Evolutionary conservation across 1,284 basidiomycete genomes (phyloP), one percentile per base, ranked within the genome.

Genomic region (Gomphus bonarii): DNA sequence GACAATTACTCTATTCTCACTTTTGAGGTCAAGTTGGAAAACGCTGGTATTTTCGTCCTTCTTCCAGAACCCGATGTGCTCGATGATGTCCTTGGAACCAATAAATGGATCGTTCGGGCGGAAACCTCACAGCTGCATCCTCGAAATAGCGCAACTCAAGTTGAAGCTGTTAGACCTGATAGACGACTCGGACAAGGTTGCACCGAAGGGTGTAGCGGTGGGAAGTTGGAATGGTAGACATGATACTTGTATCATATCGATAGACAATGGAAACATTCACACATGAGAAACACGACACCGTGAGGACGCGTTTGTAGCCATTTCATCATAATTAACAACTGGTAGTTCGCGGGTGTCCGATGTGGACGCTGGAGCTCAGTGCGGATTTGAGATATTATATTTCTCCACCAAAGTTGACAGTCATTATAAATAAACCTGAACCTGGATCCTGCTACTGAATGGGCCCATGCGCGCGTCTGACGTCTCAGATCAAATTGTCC

Each of bases 1-100:
- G 66, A 70, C 30, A 76, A 83, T 9, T 88, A 82, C 69, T 75
- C 75, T 54, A 81, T 90, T 59, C 71, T 87, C 61, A 70, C 82
- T 0, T 89, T 90, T 61, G 79, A 86, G 44, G 77, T 79, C 50
- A 75, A 75, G 48, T 69, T 73, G 61, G 76, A 78, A 35, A 70
- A 72, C 18, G 72, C 73, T 3, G 69, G 75, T 36, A 68, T 85
- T 12, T 69, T 78, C 18, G 65, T 86, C 2, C 71, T 79, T 11
- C 77, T 88, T 1, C 85, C 85, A 0, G 75, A 79, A 8, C 65
- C 73, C 0, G 73, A 77, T 1, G 79, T 80, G 18, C 74, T 89
- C 1, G 84, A 89, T 62, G 75, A 74, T 0, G 74, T 84, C 25
- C 77, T 88, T 20, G 84, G 83, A 3, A 85, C 81, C 4, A 73